Conservation (phyloP, 2,329 filamentous ascomycete species). For the Sporothrix globosa region DNA sequence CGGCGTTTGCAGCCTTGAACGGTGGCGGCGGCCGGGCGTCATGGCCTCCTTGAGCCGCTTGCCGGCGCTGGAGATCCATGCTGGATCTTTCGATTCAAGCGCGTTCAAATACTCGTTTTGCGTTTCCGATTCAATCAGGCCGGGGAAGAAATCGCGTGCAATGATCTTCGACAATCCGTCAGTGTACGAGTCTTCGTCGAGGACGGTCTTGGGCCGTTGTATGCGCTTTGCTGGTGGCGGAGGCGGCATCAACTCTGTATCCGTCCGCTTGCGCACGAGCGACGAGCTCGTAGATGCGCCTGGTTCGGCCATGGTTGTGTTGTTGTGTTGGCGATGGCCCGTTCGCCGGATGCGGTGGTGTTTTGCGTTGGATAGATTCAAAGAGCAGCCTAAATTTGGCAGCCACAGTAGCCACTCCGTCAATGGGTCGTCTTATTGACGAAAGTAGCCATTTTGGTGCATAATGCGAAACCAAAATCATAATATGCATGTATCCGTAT, state of each 20-base stretch:
- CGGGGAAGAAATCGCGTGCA: constrained; percentile 94
- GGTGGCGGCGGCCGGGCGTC: constrained; percentile 66
- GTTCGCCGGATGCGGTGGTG: constrained; percentile 1
- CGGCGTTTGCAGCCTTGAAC: constrained; percentile 11
- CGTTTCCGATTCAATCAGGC: constrained; percentile 79
- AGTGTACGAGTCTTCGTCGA: constrained; percentile 94
- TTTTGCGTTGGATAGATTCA: not conserved
- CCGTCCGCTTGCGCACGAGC: constrained; percentile 68
- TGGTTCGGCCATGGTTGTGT: constrained; percentile 30
- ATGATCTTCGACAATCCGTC: constrained; percentile 91
- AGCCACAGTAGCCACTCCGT: not conserved
- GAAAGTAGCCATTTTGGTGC: not conserved
- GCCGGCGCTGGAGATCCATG: constrained; percentile 84
- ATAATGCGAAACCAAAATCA: not conserved
- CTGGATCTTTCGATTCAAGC: constrained; percentile 78
- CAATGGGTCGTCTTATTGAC: not conserved
- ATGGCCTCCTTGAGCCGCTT: constrained; percentile 74
- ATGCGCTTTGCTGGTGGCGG: constrained; percentile 85
- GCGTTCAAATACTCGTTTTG: constrained; percentile 94
- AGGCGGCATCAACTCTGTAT: constrained; percentile 81
- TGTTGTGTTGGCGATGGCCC: not conserved
- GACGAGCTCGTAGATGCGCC: constrained; percentile 52
- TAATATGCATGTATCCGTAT: constrained; percentile 5
- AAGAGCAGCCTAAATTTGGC: not conserved
- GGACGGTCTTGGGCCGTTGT: constrained; percentile 82